Evolutionary conservation across 108 stramenopile genomes (phyloP), one percentile per base, ranked within the genome.

Genomic region (Nannochloropsis gaditana): DNA sequence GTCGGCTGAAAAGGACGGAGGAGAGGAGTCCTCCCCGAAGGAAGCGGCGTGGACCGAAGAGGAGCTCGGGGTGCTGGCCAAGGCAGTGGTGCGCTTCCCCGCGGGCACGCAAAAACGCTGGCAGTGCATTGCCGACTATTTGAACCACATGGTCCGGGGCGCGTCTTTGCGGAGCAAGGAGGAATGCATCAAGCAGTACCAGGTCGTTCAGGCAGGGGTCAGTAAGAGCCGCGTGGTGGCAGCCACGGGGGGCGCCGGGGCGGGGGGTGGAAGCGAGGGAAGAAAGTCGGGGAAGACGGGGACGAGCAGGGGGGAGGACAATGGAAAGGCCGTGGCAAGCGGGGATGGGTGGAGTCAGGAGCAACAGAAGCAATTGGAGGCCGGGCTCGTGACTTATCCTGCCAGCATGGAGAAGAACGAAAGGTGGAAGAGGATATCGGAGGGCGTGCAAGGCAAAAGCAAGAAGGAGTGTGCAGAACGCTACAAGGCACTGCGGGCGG

Each of bases 381-480:
- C 89, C 2, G 97, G 92, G 44, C 89, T 99, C 11, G 85, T 90
- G 41, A 92, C 93, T 45, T 96, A 87, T 88, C 97, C 97, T 42
- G 90, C 95, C 21, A 90, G 91, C 43, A 96, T 99, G 95, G 97
- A 97, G 17, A 99, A 98, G 90, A 96, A 97, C 88, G 98, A 96
- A 87, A 94, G 98, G 42, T 99, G 98, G 98, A 91, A 90, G 11
- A 85, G 82, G 41, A 97, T 99, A 90, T 93, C 97, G 44, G 92
- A 91, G 31, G 92, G 90, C 19, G 96, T 99, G 44, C 79, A 90
- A 11, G 96, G 95, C 9, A 99, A 95, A 86, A 93, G 89, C 43
- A 97, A 96, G 93, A 97, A 98, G 91, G 94, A 97, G 11, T 99
- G 98, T 87, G 95, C 95, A 5, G 90, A 92, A 80, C 93, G 97